Base-by-base conservation (phyloP, 169 alveolate species). In the Plasmodium yoelii region DNA sequence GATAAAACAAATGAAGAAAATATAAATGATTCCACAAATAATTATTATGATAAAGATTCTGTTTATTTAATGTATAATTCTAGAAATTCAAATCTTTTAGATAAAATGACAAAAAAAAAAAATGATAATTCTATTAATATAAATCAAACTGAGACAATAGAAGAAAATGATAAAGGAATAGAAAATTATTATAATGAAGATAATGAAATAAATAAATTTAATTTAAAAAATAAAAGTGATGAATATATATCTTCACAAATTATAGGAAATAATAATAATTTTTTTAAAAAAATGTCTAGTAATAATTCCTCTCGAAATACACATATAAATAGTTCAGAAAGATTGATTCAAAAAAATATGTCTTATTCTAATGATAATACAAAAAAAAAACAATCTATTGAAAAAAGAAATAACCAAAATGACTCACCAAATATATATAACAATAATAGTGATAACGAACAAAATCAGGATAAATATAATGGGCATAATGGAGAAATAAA, bases 301-400 rank as follows among this genome's bases (percentile, higher is more conserved):
- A 59, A 22, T 18, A n/a, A 59, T 19, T 19, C 8, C 22, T 22
- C 26, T 59, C 46, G 26, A 18, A n/a, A 59, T 61, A 12, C 0
- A 19, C 51, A 9, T 6, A 13, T 13, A 61, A 22, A 19, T 2
- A 49, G 22, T 69, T 8, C 63, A 64, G 88, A 77, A 49, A 73
- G 60, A 13, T 39, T 57, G 39, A 5, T 57, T 15, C 56, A 73
- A 53, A 73, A 42, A 56, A 28, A 73, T 15, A 18, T 59, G n/a
- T 28, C 49, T 24, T 73, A 59, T 49, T 28, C 87, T 1, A 51
- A 73, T 73, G 87, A 73, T 49, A 63, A 19, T 47, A 19, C 60
- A 10, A 49, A 28, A 15, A 61, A 10, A 28, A 61, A 59, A 47
- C 42, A 49, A 63, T 42, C 47, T 18, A 59, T 15, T 39, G 49